These are phyloP conservation scores for Fusarium clavum DNA, from an alignment of 2,329 filamentous ascomycete species.

Conservation along the genomic window DNA sequence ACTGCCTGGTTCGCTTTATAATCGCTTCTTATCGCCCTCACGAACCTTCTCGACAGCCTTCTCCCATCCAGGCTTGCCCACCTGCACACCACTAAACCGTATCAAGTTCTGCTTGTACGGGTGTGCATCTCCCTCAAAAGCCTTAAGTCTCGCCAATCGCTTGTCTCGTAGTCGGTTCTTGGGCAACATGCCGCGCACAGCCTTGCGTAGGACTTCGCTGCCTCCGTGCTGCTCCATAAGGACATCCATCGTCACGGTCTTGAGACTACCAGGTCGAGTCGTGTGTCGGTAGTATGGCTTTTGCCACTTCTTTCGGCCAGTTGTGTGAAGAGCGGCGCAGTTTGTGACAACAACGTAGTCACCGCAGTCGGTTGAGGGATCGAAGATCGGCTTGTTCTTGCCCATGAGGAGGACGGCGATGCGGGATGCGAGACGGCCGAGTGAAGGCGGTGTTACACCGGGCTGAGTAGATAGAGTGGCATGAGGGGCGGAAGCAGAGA, in stretches of 20 bases:
- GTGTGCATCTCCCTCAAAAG: constrained; percentile 91
- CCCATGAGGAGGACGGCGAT: constrained; percentile 94
- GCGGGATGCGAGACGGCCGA: constrained; percentile 87
- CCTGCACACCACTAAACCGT: constrained; percentile 71
- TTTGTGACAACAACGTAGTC: constrained; percentile 97
- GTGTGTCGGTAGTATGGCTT: constrained; percentile 97
- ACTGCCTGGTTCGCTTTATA: constrained; percentile 54
- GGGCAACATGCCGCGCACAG: constrained; percentile 96
- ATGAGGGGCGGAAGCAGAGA: constrained; percentile 77
- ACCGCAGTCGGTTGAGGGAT: constrained; percentile 97
- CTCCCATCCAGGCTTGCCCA: constrained; percentile 66
- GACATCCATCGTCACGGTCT: constrained; percentile 91
- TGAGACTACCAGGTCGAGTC: constrained; percentile 87
- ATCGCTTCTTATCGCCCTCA: constrained; percentile 60
- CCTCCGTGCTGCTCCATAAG: constrained; percentile 96
- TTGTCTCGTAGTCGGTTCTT: constrained; percentile 95
- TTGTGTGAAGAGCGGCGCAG: constrained; percentile 87
- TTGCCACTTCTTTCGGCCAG: constrained; percentile 91
- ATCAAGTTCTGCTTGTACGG: constrained; percentile 92
- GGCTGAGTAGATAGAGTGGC: constrained; percentile 68
- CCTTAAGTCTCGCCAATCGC: constrained; percentile 88
- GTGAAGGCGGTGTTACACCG: constrained; percentile 76
- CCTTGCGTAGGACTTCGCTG: constrained; percentile 88
- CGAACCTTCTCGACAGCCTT: constrained; percentile 63
- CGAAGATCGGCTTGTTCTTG: constrained; percentile 98